These are phyloP conservation scores for Pelargonium citronellum DNA, from an alignment of 441 rosid genomes.

Conservation along the genomic window DNA sequence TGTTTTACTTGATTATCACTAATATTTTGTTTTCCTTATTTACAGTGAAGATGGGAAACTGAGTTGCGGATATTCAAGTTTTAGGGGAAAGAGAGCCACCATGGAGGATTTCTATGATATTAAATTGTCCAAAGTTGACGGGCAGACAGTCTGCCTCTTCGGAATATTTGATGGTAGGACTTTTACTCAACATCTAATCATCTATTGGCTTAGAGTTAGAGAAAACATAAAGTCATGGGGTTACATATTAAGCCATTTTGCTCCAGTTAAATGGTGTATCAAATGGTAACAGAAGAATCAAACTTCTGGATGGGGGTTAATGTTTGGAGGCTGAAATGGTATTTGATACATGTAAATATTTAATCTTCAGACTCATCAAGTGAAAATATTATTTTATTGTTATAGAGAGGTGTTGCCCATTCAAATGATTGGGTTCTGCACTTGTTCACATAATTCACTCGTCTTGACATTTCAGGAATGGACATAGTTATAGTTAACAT, in stretches of 20 bases:
- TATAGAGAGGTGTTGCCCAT: background rate
- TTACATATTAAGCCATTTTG: slow-evolving; percentile 1
- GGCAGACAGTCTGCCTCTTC: slow-evolving; percentile 76
- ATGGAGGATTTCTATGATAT: slow-evolving; percentile 94
- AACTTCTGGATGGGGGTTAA: background rate
- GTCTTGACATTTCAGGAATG: background rate
- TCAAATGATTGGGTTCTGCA: background rate
- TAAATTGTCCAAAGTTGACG: slow-evolving; percentile 63
- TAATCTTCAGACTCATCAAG: background rate
- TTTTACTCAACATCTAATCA: slow-evolving; percentile 16
- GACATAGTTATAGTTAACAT: background rate
- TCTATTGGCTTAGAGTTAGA: slow-evolving; percentile 8
- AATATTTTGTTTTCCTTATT: slow-evolving; percentile 19
- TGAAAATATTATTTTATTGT: background rate
- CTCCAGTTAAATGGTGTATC: background rate
- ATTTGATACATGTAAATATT: too few species aligned
- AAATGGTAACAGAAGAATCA: slow-evolving; percentile 12
- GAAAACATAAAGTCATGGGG: slow-evolving; percentile 10
- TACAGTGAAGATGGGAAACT: slow-evolving; percentile 78
- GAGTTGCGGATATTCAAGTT: slow-evolving; percentile 94
- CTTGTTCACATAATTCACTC: background rate
- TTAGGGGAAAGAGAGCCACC: slow-evolving; percentile 89
- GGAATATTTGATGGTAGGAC: slow-evolving; percentile 92
- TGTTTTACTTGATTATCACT: background rate
- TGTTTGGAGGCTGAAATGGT: background rate